Conservation (phyloP, 371 early-diverging fungal species). For the Lichtheimia ramosa region DNA sequence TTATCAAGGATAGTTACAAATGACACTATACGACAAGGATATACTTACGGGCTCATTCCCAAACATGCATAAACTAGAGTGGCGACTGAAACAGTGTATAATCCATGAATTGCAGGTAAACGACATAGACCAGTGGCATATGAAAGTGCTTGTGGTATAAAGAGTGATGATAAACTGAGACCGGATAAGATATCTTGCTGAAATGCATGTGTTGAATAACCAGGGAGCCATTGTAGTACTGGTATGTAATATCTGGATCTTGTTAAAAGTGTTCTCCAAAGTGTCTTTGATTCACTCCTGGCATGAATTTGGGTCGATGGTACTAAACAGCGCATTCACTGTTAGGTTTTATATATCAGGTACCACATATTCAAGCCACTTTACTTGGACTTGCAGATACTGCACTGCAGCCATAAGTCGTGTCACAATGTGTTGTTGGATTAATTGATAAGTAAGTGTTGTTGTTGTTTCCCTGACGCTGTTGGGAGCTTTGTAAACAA, state of each 20-base stretch:
- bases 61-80: slow-evolving; percentile 76
- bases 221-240: slow-evolving; percentile 80
- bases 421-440: background rate
- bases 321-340: background rate
- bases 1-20: background rate
- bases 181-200: slow-evolving; percentile 74
- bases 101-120: slow-evolving; percentile 78
- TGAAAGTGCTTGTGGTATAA: slow-evolving; percentile 85
- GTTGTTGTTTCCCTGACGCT: too few species aligned
- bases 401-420: background rate
- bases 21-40: slow-evolving; percentile 55
- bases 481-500: background rate
- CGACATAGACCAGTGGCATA: slow-evolving; percentile 61
- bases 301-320: slow-evolving; percentile 6
- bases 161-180: slow-evolving; percentile 76
- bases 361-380: background rate
- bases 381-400: slow-evolving; percentile 5
- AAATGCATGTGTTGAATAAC: slow-evolving; percentile 50
- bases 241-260: slow-evolving; percentile 84
- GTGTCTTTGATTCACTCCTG: slow-evolving; percentile 1
- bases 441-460: background rate
- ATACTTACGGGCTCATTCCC: slow-evolving; percentile 74
- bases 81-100: slow-evolving; percentile 77
- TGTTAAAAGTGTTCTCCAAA: slow-evolving; percentile 26
- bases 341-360: background rate